These are phyloP conservation scores for Tylopilus intermedius DNA, from an alignment of 768 basidiomycete species.

Conservation along the genomic window DNA sequence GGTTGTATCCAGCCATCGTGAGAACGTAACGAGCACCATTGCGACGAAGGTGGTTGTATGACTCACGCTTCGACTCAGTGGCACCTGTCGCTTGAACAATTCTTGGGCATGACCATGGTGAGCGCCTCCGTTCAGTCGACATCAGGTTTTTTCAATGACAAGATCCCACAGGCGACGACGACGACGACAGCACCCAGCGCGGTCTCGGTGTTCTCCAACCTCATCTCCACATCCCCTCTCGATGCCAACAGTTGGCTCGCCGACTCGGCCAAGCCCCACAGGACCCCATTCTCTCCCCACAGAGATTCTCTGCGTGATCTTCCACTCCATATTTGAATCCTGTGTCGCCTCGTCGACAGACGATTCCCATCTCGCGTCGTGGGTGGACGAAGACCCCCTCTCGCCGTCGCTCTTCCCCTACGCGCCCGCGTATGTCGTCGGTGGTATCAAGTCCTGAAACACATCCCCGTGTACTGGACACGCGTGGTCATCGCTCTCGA, in stretches of 20 bases:
- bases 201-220: constrained; percentile 5
- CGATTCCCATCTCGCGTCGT: background rate
- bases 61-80: too few species aligned
- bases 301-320: constrained; percentile 9
- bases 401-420: constrained; percentile 11
- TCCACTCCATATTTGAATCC: constrained; percentile 6
- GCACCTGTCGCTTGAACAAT: too few species aligned
- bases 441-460: constrained; percentile 5
- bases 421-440: constrained; percentile 5
- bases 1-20: too few species aligned
- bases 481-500: constrained; percentile 6
- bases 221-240: background rate
- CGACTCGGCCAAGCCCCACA: background rate
- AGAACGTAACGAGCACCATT: too few species aligned
- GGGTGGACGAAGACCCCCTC: constrained; percentile 30
- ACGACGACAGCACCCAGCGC: background rate
- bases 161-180: too few species aligned
- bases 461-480: constrained; percentile 8
- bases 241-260: background rate
- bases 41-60: too few species aligned
- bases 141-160: too few species aligned
- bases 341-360: background rate
- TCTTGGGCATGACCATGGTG: too few species aligned
- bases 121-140: too few species aligned
- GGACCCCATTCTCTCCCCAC: constrained; percentile 8